These are phyloP conservation scores for Ramaria rubella DNA, from an alignment of 768 basidiomycete genomes.

Conservation along the genomic window DNA sequence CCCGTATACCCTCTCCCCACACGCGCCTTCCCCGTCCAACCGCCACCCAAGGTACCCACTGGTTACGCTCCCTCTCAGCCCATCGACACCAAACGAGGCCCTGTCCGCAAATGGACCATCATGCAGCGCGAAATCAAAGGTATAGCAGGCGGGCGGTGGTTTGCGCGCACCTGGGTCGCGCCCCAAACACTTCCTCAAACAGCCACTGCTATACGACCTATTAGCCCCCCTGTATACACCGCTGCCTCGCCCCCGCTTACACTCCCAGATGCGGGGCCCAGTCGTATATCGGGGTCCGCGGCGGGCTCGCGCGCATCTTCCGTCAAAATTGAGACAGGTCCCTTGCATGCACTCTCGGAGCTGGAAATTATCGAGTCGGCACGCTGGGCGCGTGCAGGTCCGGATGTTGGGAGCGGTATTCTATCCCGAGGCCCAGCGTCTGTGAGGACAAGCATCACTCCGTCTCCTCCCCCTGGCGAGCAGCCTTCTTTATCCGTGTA, in stretches of 20 bases:
- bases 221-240: neutral
- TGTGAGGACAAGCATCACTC: neutral
- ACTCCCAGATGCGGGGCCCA: neutral
- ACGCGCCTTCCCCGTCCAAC: slow-evolving; percentile 80
- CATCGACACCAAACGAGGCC: slow-evolving; percentile 56
- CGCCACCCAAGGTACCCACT: slow-evolving; percentile 65
- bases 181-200: neutral
- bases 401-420: neutral
- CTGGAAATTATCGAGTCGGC: neutral
- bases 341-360: neutral
- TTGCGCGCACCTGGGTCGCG: slow-evolving; percentile 73
- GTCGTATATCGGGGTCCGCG: neutral
- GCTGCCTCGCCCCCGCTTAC: neutral
- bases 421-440: neutral
- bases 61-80: slow-evolving; percentile 64
- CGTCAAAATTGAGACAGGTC: neutral
- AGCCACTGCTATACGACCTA: neutral
- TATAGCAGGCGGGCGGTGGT: slow-evolving; percentile 80
- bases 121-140: slow-evolving; percentile 75
- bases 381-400: neutral
- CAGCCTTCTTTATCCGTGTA: too few species aligned
- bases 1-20: slow-evolving; percentile 73
- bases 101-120: slow-evolving; percentile 65
- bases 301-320: neutral
- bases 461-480: neutral